Evolutionary conservation across 2,329 filamentous ascomycete genomes (phyloP), one percentile per base, ranked within the genome.

Genomic region (Penicillium sp.): DNA sequence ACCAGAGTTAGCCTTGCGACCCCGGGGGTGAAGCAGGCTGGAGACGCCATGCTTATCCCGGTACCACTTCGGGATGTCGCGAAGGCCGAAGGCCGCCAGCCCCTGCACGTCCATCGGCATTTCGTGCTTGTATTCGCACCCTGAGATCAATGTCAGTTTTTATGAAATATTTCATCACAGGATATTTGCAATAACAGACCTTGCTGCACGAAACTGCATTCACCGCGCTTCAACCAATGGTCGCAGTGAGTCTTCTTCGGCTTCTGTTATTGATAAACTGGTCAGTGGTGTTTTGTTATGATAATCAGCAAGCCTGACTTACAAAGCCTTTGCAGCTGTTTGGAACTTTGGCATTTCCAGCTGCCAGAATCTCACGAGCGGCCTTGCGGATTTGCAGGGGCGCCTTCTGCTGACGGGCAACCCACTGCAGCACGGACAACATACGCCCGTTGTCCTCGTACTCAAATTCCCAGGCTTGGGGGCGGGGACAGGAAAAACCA

Each of bases 101-200:
- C 82, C 86, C 0, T 75, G 72, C 43, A 75, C 75, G 54, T 90
- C 82, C 26, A 73, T 68, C 0, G 90, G 90, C 86, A 95, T 95
- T 65, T 93, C 87, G 66, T 95, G 90, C 71, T 90, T 91, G 74
- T 83, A 95, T 55, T 84, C 82, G 72, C 90, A 95, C 0, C 90
- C 70, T 72, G 39, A n/a, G 39, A 39, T 8, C 9, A 4, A 13
- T 12, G 13, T 45, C 32, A 45, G 43, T 36, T n/a, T 28, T 13
- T 5, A 12, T 24, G 11, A 25, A 18, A 28, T 43, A 5, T 36
- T 9, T 28, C 39, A 12, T 18, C 18, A 18, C 18, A 39, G 13
- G 5, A 25, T 39, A 5, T 5, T 25, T 5, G 18, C 13, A 11
- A 6, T 8, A 9, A 49, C 60, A 46, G 57, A 66, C 70, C 90